Evolutionary conservation across 805 yeast species (phyloP), one percentile per base, ranked within the genome.

Genomic region (Wickerhamomyces mucosus): DNA sequence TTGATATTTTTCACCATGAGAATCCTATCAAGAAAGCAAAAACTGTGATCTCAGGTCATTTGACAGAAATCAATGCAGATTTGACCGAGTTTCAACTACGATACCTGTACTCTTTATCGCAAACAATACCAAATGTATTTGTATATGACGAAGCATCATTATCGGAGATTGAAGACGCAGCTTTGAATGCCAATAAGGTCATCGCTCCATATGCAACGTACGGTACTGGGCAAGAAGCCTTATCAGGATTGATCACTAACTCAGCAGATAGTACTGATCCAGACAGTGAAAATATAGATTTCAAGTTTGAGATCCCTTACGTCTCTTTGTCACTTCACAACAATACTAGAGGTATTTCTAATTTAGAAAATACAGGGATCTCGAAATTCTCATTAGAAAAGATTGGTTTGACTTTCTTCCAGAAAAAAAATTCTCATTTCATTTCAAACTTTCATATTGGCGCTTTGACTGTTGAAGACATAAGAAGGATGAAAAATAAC

Each of bases 391-490:
- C 85, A 0, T 58, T 88, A 32, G 73, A 75, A 37, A 74, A 73
- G 11, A 58, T 77, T 17, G 72, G 72, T 0, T 38, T 78, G 4
- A 53, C 58, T 16, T 63, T 81, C 32, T 44, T 55, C 6, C 60
- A 79, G 59, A 65, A 61, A 26, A 64, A 70, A 17, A 68, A 72
- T 41, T 68, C 78, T 0, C 67, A 72, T 20, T 67, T 72, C 33
- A 66, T 59, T 7, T 71, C 88, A 0, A 77, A 75, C 32, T 45
- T 85, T 7, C 72, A 70, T 34, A 64, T 85, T 18, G 69, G 74
- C 26, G 75, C 96, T 0, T 79, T 92, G 44, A 72, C 78, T 3
- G 80, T 88, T 3, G 73, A 71, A 33, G 98, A 92, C 55, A 70
- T 75, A 4, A 65, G 97, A 41, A 53, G 56, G 16, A 58, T 59